Evolutionary conservation across 2,329 filamentous ascomycete species (phyloP), one percentile per base, ranked within the genome.

Genomic region (Penicillium sp.): DNA sequence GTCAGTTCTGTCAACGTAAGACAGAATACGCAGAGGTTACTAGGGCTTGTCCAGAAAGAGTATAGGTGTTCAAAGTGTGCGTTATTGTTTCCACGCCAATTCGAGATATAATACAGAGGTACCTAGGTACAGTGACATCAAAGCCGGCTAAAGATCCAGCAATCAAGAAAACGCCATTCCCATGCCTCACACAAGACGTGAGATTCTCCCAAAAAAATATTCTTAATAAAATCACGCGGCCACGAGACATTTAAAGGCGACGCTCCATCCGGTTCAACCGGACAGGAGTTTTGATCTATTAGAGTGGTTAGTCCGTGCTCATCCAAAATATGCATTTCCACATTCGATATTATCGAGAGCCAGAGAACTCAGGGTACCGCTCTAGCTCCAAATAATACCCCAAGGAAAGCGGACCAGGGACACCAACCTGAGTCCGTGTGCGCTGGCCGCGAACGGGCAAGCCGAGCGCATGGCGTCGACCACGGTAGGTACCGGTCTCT

Each of bases 401-500:
- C 38, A 6, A n/a, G 45, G 3, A 45, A 33, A 48, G 24, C 50
- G 18, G 16, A 9, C 3, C 23, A 42, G 21, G 39, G 42, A 45
- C 48, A 67, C 70, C 54, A 65, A 85, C 83, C 79, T 88, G 93
- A 69, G 79, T 89, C 70, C 89, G 86, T 54, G 94, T 97, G 65
- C 82, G 84, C 76, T 99, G 94, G 63, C 94, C 94, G 62, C 94
- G 83, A 49, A 94, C 93, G 4, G 94, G 94, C 76, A 97, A 75
- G 55, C 87, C 85, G 87, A 97, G 92, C 52, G 93, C 93, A 78
- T 99, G 94, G 61, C 94, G 80, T 71, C 89, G 86, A 60, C 94
- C 94, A 48, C 94, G 81, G 70, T 95, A 95, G 4, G 87, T 86
- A 45, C 92, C 92, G 78, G 96, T 96, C 65, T 96, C 92, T 70